Base-by-base conservation (phyloP, 805 yeast genomes). In the Huiozyma sinensis region DNA sequence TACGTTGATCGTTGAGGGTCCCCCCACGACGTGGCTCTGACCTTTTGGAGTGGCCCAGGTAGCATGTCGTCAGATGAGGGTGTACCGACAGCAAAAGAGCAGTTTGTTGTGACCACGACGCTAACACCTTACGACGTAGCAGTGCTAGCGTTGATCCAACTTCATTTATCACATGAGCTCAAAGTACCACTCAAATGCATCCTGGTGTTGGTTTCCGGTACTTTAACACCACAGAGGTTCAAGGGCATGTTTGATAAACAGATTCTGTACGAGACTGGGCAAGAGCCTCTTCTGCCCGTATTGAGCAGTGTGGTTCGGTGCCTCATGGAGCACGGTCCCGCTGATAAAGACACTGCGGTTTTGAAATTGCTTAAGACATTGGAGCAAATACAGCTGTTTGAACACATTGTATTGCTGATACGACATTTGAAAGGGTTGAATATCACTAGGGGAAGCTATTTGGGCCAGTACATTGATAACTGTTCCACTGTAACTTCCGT, bases 51-150 rank as follows among this genome's bases (percentile, higher is more conserved):
- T 17, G 24, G 24, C 24, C 24, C 24, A 17, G 24, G 4, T 17
- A 17, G 24, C 24, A 17, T 17, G 24, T 17, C 4, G 24, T 2
- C 24, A 4, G 24, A 17, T 17, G 24, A 17, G 4, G 24, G 24
- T 17, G 24, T 4, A 17, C 24, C 24, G 24, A 4, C 24, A 17
- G 24, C 4, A 17, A 17, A 4, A 17, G 24, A 17, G 24, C 24
- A 17, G 24, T 17, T 17, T 17, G 24, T 17, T 17, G n/a, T 11
- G 33, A 11, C 9, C 11, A 31, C 33, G 11, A 11, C 33, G 33
- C 39, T 58, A 8, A 49, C 57, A 7, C 61, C 64, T 5, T 51
- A 58, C 45, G 64, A 60, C 33, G 45, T 60, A 4, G 42, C 56
- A 1, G 40, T 55, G 5, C 34, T 59, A 24, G 33, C 56, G 11